A percentile compares a stretch with the other conserved stretches of the same genome.
These are phyloP conservation scores for Sporisorium scitamineum DNA, from an alignment of 1,284 basidiomycete species.

Conservation along the genomic window DNA sequence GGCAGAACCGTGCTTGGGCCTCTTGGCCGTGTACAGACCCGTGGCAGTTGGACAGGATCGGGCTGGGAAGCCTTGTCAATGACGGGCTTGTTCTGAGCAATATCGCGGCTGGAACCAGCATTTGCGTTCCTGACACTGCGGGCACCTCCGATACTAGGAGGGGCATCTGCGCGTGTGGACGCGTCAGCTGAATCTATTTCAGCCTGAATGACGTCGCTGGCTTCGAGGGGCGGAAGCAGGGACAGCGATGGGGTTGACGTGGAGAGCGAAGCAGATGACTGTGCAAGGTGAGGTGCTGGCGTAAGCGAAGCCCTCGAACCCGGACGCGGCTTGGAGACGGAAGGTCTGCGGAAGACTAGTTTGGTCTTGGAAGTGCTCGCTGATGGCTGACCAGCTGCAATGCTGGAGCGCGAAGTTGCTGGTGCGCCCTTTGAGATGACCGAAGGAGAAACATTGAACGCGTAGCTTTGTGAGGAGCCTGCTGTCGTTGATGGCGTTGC, in stretches of 20 bases:
- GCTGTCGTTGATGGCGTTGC: constrained; percentile 3
- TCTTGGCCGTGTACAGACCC: constrained; percentile 1
- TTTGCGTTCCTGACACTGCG: not conserved
- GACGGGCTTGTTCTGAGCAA: not conserved
- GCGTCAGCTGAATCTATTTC: not conserved
- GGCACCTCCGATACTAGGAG: constrained; percentile 26
- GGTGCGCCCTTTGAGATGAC: constrained; percentile 25
- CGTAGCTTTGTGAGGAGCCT: constrained; percentile 38
- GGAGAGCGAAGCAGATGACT: not conserved
- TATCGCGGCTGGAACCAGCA: not conserved
- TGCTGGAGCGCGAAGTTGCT: constrained; percentile 10
- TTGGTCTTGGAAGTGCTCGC: constrained; percentile 15
- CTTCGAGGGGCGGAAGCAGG: not conserved
- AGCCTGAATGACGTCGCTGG: not conserved
- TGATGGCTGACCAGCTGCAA: constrained; percentile 17
- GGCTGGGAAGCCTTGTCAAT: constrained; percentile 42
- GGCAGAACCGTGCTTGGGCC: not conserved
- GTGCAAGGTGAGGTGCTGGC: constrained; percentile 23
- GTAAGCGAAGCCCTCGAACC: constrained; percentile 44
- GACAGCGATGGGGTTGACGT: not conserved
- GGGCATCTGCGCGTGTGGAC: constrained; percentile 10
- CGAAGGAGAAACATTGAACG: constrained; percentile 36
- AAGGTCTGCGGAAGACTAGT: constrained; percentile 32
- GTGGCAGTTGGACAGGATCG: constrained; percentile 30
- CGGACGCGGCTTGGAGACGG: constrained; percentile 40